These are phyloP conservation scores for Deinandra increscens DNA, from an alignment of 129 eudicot species.

Conservation along the genomic window DNA sequence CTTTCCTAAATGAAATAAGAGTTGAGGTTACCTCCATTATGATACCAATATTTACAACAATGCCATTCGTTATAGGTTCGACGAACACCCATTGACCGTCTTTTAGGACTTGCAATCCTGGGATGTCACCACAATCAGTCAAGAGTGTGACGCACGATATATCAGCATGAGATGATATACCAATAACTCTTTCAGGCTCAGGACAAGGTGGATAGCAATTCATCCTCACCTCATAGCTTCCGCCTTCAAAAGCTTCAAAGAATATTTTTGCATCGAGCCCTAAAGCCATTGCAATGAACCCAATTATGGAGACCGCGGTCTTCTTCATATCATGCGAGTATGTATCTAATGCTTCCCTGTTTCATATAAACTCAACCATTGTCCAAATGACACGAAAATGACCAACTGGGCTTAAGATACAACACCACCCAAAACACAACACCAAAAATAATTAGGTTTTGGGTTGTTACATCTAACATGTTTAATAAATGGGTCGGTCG, in stretches of 20 bases:
- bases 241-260: conserved; percentile 34
- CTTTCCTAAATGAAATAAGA: conserved; percentile 6
- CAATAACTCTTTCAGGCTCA: conserved; percentile 40
- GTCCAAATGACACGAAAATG: neutral
- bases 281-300: conserved; percentile 37
- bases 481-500: no score
- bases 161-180: conserved; percentile 44
- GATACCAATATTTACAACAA: conserved; percentile 37
- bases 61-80: conserved; percentile 32
- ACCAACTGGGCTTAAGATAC: no score
- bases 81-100: conserved; percentile 39
- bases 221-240: conserved; percentile 43
- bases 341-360: conserved; percentile 35
- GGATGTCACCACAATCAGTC: conserved; percentile 40
- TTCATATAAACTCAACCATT: neutral
- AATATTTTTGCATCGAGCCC: conserved; percentile 29
- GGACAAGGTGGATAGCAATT: conserved; percentile 45
- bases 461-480: neutral
- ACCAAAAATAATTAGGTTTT: neutral
- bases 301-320: conserved; percentile 32
- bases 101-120: conserved; percentile 42
- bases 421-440: no score
- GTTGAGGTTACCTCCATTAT: conserved; percentile 41
- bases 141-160: conserved; percentile 36
- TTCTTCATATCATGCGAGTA: conserved; percentile 30